Percentiles rank a stretch among this genome's conserved stretches.
Conservation (phyloP, 352 stramenopile genomes). For the Saprolegnia diclina region DNA sequence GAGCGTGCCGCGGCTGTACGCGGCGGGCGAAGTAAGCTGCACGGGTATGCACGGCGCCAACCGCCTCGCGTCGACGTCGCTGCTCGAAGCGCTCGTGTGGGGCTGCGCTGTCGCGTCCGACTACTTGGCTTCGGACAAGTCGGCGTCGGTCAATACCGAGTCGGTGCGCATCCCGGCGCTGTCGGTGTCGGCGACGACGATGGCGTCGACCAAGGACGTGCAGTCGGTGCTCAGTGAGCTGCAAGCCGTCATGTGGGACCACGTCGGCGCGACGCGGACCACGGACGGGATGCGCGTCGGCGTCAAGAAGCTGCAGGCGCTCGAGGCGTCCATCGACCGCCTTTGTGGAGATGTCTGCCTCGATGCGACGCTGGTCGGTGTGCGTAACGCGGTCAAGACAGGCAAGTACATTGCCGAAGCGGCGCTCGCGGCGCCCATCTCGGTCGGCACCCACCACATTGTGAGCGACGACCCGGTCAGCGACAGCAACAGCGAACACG, state of each 20-base stretch:
- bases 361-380: conserved; percentile 64
- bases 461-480: conserved; percentile 36
- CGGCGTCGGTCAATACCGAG: conserved; percentile 12
- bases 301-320: conserved; percentile 69
- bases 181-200: not conserved
- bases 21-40: conserved; percentile 89
- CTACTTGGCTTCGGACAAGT: conserved; percentile 33
- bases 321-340: conserved; percentile 70
- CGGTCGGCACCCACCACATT: conserved; percentile 89
- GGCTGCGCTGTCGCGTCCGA: conserved; percentile 84
- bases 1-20: conserved; percentile 78
- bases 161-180: conserved; percentile 20
- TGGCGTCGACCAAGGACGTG: conserved; percentile 6
- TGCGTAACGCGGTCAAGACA: conserved; percentile 86
- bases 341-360: conserved; percentile 58
- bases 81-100: conserved; percentile 93
- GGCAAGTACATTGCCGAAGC: conserved; percentile 83
- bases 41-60: conserved; percentile 94
- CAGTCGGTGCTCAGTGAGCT: conserved; percentile 46
- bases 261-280: conserved; percentile 88
- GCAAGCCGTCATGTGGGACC: conserved; percentile 91
- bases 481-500: not conserved
- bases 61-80: conserved; percentile 88
- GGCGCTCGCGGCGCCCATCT: conserved; percentile 69
- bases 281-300: conserved; percentile 62